Base-by-base conservation (phyloP, 2,329 filamentous ascomycete species). In the Colletotrichum cereale region DNA sequence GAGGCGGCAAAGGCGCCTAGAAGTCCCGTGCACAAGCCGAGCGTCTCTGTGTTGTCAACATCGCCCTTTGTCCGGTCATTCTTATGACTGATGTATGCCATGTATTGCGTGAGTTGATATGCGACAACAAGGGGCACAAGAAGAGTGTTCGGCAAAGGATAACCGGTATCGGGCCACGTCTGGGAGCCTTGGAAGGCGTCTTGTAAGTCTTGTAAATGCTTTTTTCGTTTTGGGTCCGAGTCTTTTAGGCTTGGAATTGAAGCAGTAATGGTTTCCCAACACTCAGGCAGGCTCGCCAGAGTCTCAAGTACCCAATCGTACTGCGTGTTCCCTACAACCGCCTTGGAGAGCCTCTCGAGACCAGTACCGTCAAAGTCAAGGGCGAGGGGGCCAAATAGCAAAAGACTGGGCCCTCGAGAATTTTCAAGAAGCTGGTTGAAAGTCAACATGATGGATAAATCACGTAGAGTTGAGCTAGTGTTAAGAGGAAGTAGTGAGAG, bases 11-110 rank as follows among this genome's bases (percentile, higher is more conserved):
- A 67, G 7, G 84, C 80, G 52, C 74, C 78, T 26, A 85, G 60
- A 1, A 84, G 62, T 0, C 83, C 83, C 0, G 79, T 79, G 53
- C 84, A 85, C 62, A 84, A 80, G 0, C 84, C 83, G 21, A 74
- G 34, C 2, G 73, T 58, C 60, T 71, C 72, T 5, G 18, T 70
- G 18, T 74, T 26, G 24, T 26, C 50, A 3, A 26, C 16, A 4
- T n/a, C 26, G 7, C 24, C 60, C 10, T 8, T 18, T 5, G 50
- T 34, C 50, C 50, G 16, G 1, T 29, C 26, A 26, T n/a, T 14
- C 50, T 18, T 34, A 3, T 31, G 47, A 24, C n/a, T 31, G 50
- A 53, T 34, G 16, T 31, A 34, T 18, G 50, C 50, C 16, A 12
- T 14, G 50, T 53, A 53, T 21, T 53, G 50, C 5, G 50, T 53